Base-by-base conservation (phyloP, 768 basidiomycete species). In the Trametes cinnabarina region DNA sequence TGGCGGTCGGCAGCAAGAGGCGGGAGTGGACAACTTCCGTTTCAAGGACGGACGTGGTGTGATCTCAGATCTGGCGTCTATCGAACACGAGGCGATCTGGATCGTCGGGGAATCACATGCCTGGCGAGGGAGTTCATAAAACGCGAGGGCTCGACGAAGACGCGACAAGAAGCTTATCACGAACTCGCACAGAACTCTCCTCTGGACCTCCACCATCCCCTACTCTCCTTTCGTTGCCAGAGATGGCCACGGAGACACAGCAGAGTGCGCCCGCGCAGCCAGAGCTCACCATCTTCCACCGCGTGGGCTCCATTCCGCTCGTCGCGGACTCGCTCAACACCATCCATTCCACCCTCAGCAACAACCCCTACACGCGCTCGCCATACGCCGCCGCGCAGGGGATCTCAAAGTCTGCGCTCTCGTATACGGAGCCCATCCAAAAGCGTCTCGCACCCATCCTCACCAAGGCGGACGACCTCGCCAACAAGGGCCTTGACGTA, bases 241-340 rank as follows among this genome's bases (percentile, higher is more conserved):
- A 55, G 62, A 81, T 80, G 79, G 69, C 77, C 11, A 68, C 74
- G 26, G 65, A 68, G 48, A 73, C 73, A 4, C 52, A 61, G 20
- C 68, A 73, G 47, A 54, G 69, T 20, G 58, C 68, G 14, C 51
- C 63, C 40, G 30, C 71, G 3, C 58, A 71, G 22, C 84, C 87
- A 52, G 83, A 85, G 68, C 66, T 90, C 65, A 90, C 83, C 44
- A 73, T 82, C 61, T 60, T 92, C 53, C 65, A 69, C 37, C 86
- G 89, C 56, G 80, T 92, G 47, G 81, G 78, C n/a, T 79, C 82
- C 44, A 91, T 93, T 57, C 90, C 90, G 20, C 72, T 92, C 42
- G 77, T 93, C 66, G 82, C 82, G 47, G 86, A 82, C 52, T 82
- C 83, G 4, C 69, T 90, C 57, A 75, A 77, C 57, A 80, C 83